Conservation (phyloP, 2,329 filamentous ascomycete genomes). For the Aspergillus ochraceus region DNA sequence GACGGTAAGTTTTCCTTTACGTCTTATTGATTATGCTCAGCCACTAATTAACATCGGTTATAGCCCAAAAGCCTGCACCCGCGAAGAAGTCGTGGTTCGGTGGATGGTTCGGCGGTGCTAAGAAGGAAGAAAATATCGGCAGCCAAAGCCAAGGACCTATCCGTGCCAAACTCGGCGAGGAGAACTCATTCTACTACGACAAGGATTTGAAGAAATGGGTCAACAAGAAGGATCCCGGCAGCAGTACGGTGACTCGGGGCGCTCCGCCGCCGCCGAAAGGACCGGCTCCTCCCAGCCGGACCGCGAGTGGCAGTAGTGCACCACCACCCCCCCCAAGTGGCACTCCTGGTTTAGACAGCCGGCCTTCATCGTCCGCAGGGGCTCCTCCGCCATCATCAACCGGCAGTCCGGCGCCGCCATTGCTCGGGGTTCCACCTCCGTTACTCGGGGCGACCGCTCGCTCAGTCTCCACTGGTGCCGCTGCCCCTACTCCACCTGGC, state of each 20-base stretch:
- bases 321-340: slow-evolving; percentile 44
- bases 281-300: slow-evolving; percentile 49
- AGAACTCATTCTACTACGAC: slow-evolving; percentile 91
- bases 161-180: slow-evolving; percentile 88
- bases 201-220: slow-evolving; percentile 97
- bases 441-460: slow-evolving; percentile 26
- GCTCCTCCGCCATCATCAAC: slow-evolving; percentile 27
- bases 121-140: slow-evolving; percentile 52
- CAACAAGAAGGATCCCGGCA: slow-evolving; percentile 81
- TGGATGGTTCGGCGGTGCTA: slow-evolving; percentile 76
- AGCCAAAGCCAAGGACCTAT: slow-evolving; percentile 58
- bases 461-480: slow-evolving; percentile 39
- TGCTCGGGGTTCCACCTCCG: slow-evolving; percentile 31
- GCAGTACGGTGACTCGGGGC: slow-evolving; percentile 59
- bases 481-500: slow-evolving; percentile 36
- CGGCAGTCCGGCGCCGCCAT: slow-evolving; percentile 33
- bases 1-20: slow-evolving; percentile 49
- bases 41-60: slow-evolving; percentile 50
- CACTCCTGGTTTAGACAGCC: slow-evolving; percentile 23
- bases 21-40: background rate
- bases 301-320: slow-evolving; percentile 56
- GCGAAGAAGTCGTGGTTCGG: slow-evolving; percentile 69
- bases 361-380: slow-evolving; percentile 34
- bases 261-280: slow-evolving; percentile 78
- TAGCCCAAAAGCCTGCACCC: slow-evolving; percentile 37